phyloP scores from a whole-genome alignment of 345 rosid genomes.

The Schrenkiella parvula region DNA sequence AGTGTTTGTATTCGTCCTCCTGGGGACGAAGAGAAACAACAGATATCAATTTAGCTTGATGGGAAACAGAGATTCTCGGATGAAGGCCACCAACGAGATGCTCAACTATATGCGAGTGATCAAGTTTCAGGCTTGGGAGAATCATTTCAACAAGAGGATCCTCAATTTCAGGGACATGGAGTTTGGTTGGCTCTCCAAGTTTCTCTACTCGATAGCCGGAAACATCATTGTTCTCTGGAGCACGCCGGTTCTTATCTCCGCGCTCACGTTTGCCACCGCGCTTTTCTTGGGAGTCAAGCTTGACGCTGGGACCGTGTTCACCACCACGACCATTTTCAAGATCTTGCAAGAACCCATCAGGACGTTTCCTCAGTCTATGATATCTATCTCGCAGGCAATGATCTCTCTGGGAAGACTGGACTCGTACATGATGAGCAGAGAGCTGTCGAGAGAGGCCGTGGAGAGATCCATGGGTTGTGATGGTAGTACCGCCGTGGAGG shows the following conservation, averaged over 20 bases:
- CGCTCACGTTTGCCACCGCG: slow-evolving; percentile 74
- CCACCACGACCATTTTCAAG: slow-evolving; percentile 77
- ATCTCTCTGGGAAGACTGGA: slow-evolving; percentile 80
- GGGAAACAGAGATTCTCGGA: slow-evolving; percentile 76
- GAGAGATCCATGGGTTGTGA: slow-evolving; percentile 57
- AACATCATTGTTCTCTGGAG: slow-evolving; percentile 79
- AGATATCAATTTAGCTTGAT: slow-evolving; percentile 59
- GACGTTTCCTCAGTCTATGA: slow-evolving; percentile 86
- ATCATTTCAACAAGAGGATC: slow-evolving; percentile 82
- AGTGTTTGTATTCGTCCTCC: slow-evolving; percentile 44
- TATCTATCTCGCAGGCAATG: slow-evolving; percentile 90
- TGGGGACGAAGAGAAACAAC: slow-evolving; percentile 63
- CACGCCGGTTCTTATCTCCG: slow-evolving; percentile 71
- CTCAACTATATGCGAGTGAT: slow-evolving; percentile 88
- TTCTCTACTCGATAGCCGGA: slow-evolving; percentile 63
- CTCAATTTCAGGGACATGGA: slow-evolving; percentile 63
- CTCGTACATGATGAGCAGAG: slow-evolving; percentile 72
- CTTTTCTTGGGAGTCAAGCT: slow-evolving; percentile 60
- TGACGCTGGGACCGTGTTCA: slow-evolving; percentile 86
- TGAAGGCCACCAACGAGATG: slow-evolving; percentile 96
- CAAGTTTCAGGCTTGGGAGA: slow-evolving; percentile 96
- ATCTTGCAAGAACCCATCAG: slow-evolving; percentile 94
- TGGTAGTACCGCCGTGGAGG: slow-evolving; percentile 55
- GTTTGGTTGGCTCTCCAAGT: slow-evolving; percentile 77
- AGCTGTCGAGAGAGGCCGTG: slow-evolving; percentile 52